phyloP scores from a whole-genome alignment of 495 filamentous ascomycete genomes.

The Daldinia grandis region DNA sequence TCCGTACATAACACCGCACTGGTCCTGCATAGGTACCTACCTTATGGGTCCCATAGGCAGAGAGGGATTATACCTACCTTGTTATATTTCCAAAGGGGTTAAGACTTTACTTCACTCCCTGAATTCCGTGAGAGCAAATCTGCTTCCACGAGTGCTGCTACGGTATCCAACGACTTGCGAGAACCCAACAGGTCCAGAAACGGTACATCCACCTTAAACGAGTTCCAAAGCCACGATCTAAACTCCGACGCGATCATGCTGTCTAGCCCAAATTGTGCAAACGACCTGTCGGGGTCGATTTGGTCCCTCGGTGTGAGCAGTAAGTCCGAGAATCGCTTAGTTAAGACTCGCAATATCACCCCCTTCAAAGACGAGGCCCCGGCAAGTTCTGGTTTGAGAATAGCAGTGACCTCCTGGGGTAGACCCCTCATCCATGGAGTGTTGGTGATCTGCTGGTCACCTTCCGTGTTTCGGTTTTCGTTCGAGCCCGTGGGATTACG shows the following conservation, averaged over 20 bases:
- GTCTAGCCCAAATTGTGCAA: constrained; percentile 51
- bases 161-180: neutral
- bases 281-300: constrained; percentile 38
- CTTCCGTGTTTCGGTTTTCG: neutral
- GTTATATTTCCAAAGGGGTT: neutral
- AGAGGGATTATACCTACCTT: no score
- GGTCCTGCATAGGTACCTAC: no score
- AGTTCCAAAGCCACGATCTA: constrained; percentile 45
- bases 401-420: neutral
- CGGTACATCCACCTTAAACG: constrained; percentile 49
- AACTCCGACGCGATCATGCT: constrained; percentile 56
- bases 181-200: constrained; percentile 27
- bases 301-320: constrained; percentile 34
- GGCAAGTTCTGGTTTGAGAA: neutral
- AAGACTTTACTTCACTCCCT: neutral
- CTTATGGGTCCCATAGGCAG: no score
- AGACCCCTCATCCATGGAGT: neutral
- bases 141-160: neutral
- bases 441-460: neutral
- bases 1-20: neutral
- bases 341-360: neutral
- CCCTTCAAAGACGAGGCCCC: neutral
- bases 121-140: neutral
- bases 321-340: neutral
- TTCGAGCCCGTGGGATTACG: neutral